Evolutionary conservation across 257 asterid species (phyloP).

Genomic region (Solanum phureja): DNA sequence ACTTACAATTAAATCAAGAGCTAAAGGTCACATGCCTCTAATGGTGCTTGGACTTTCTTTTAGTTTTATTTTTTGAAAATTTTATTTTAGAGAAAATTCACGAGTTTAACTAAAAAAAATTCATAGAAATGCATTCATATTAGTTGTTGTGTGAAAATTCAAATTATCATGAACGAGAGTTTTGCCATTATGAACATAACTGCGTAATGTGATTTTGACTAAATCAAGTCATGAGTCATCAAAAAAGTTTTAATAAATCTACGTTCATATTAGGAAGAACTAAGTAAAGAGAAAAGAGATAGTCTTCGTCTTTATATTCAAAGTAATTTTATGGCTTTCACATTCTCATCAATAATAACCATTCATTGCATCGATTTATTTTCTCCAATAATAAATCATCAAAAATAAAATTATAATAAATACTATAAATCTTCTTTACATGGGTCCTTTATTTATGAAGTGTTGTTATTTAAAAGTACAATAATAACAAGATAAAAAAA

Average conservation of each 20-base stretch:
- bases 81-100: background rate
- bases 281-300: background rate
- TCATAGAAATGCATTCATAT: background rate
- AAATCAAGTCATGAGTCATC: background rate
- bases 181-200: background rate
- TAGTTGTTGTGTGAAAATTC: background rate
- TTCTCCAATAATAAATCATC: background rate
- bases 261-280: background rate
- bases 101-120: too few relatives aligned
- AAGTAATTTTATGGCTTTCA: background rate
- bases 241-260: background rate
- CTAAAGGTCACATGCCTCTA: background rate
- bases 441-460: background rate
- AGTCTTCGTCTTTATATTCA: background rate
- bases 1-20: background rate
- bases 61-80: too few relatives aligned
- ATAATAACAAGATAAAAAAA: background rate
- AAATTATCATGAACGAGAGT: background rate
- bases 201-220: background rate
- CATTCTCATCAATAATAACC: background rate
- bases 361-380: background rate
- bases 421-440: background rate
- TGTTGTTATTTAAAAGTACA: background rate
- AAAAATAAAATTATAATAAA: too few relatives aligned
- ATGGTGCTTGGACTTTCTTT: background rate